Percentiles rank a stretch among this genome's conserved stretches.
Conservation (phyloP, 2,329 filamentous ascomycete species). For the Sodiomyces alkalinus region DNA sequence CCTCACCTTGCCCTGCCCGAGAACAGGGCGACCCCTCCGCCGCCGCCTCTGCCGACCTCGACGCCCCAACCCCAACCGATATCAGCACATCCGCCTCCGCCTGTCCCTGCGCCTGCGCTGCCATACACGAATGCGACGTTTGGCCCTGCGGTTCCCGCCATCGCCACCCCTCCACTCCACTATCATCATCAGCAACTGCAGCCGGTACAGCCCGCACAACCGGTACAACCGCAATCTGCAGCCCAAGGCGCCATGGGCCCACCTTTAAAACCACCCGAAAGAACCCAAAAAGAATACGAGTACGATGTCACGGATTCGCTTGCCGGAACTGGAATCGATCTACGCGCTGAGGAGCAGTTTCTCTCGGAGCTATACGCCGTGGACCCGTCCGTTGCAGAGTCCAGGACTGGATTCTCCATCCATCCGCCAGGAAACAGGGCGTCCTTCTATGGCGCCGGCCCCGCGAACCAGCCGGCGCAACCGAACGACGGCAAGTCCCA, state of each 20-base stretch:
- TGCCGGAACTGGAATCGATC: slow-evolving; percentile 71
- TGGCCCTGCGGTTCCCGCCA: slow-evolving; percentile 3
- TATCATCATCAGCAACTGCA: slow-evolving; percentile 1
- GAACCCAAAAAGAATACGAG: slow-evolving; percentile 43
- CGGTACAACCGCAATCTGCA: slow-evolving; percentile 12
- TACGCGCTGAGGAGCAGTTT: slow-evolving; percentile 74
- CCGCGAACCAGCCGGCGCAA: slow-evolving; percentile 47
- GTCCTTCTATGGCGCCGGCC: slow-evolving; percentile 49
- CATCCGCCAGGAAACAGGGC: slow-evolving; percentile 39
- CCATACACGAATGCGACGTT: slow-evolving; percentile 11
- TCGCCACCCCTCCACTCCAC: slow-evolving; percentile 1
- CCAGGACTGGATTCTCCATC: slow-evolving; percentile 36
- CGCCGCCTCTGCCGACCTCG: slow-evolving; percentile 5
- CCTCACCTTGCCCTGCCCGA: slow-evolving; percentile 9
- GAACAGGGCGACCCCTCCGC: slow-evolving; percentile 7
- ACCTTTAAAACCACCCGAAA: slow-evolving; percentile 46
- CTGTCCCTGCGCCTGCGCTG: slow-evolving; percentile 4
- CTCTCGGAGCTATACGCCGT: slow-evolving; percentile 52
- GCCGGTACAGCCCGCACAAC: slow-evolving; percentile 2
- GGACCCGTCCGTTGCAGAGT: slow-evolving; percentile 26
- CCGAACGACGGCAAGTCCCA: slow-evolving; percentile 30
- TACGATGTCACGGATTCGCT: slow-evolving; percentile 75
- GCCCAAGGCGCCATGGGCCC: slow-evolving; percentile 34
- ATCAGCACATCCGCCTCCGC: slow-evolving; percentile 7
- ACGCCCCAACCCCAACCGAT: neutral